Percentiles rank a stretch among this genome's conserved stretches.
These are phyloP conservation scores for Tetrahymena borealis DNA, from an alignment of 73 alveolate species.

Conservation along the genomic window DNA sequence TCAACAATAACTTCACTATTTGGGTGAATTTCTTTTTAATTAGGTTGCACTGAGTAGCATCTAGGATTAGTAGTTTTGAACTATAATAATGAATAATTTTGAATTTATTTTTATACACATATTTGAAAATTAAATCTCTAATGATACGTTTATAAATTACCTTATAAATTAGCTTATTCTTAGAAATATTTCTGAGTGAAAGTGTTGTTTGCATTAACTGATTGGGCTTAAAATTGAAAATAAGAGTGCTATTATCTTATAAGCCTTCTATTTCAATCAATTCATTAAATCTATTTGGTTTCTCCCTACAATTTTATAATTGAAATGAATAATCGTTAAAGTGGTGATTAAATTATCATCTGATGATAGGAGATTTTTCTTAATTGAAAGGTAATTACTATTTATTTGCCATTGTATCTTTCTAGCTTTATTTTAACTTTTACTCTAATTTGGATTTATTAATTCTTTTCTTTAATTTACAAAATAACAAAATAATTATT, in stretches of 20 bases:
- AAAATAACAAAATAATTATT: no score
- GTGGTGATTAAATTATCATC: no score
- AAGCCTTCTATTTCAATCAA: background rate
- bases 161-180: background rate
- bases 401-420: no score
- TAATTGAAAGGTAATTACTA: no score
- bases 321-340: no score
- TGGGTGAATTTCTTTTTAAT: background rate
- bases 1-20: background rate
- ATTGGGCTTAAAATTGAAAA: background rate
- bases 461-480: no score
- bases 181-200: background rate
- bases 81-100: background rate
- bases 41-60: background rate
- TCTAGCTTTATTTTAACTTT: no score
- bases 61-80: background rate
- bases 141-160: background rate
- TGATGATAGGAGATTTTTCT: no score
- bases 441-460: no score
- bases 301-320: background rate
- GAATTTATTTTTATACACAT: background rate
- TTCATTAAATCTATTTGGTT: background rate
- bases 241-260: background rate
- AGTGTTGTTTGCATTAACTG: background rate
- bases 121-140: background rate